Percentiles rank a stretch among this genome's conserved stretches.
These are phyloP conservation scores for Cytospora piceicola DNA, from an alignment of 2,329 filamentous ascomycete genomes.

Conservation along the genomic window DNA sequence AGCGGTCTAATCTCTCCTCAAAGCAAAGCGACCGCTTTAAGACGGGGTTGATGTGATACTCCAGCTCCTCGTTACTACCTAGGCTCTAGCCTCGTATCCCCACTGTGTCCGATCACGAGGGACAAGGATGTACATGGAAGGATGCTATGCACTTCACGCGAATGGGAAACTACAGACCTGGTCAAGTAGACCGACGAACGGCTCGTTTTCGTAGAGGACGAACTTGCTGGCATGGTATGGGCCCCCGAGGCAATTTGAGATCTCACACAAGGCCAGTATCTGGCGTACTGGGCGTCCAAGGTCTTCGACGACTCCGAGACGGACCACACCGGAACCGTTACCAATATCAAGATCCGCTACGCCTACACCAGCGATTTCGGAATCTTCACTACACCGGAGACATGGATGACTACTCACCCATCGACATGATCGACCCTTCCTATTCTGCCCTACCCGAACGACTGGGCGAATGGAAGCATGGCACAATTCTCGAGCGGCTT, in stretches of 20 bases:
- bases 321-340: conserved; percentile 51
- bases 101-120: not conserved
- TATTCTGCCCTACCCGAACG: conserved; percentile 51
- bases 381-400: conserved; percentile 54
- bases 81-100: not conserved
- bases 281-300: conserved; percentile 53
- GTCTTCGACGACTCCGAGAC: conserved; percentile 54
- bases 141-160: too few species aligned
- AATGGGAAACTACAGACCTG: conserved; percentile 59
- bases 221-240: conserved; percentile 62
- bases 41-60: too few species aligned
- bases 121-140: not conserved
- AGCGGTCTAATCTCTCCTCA: not conserved
- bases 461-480: conserved; percentile 50
- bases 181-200: conserved; percentile 53
- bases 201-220: conserved; percentile 54
- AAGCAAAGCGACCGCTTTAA: not conserved
- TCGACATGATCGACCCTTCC: conserved; percentile 60
- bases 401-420: conserved; percentile 54
- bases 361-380: conserved; percentile 59
- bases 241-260: conserved; percentile 61
- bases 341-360: conserved; percentile 54
- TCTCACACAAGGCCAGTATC: conserved; percentile 47
- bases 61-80: not conserved
- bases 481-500: conserved; percentile 50